Evolutionary conservation across 208 protist species (phyloP).

Genomic region (Acanthamoeba healyi): DNA sequence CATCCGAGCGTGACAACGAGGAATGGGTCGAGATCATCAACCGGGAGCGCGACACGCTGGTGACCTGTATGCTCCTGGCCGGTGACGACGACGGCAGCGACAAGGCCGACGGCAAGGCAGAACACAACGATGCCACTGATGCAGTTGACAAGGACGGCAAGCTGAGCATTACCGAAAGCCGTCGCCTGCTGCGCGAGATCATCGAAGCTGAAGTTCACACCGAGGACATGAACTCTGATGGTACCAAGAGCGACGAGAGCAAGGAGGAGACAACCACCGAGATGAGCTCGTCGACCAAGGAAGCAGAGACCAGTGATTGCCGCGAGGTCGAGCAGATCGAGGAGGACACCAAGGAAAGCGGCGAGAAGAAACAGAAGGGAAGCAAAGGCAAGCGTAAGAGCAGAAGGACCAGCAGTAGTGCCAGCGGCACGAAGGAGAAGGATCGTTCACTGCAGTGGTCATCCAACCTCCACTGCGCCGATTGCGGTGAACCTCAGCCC

Average conservation of each 20-base stretch:
- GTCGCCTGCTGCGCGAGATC: slow-evolving; percentile 30
- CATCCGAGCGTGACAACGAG: slow-evolving; percentile 51
- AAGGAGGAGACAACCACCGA: not conserved
- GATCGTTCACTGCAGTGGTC: not conserved
- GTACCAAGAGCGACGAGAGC: too few species aligned
- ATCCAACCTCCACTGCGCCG: slow-evolving; percentile 9
- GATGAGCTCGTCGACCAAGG: not conserved
- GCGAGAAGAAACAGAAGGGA: not conserved
- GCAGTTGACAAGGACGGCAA: slow-evolving; percentile 33
- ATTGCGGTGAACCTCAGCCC: slow-evolving; percentile 20
- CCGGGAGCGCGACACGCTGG: slow-evolving; percentile 50
- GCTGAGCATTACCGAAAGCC: slow-evolving; percentile 51
- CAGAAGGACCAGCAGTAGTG: not conserved
- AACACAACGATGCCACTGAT: not conserved
- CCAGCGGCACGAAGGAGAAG: not conserved
- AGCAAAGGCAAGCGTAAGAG: not conserved
- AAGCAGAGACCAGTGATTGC: not conserved
- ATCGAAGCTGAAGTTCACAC: not conserved
- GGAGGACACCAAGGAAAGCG: not conserved
- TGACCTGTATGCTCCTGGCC: slow-evolving; percentile 57
- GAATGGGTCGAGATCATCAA: slow-evolving; percentile 65
- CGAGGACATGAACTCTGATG: too few species aligned
- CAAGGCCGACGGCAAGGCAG: not conserved
- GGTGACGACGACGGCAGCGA: not conserved
- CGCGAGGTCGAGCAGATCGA: not conserved